Percentiles rank a stretch among this genome's conserved stretches.
These are phyloP conservation scores for Eutrema salsugineum DNA, from an alignment of 441 rosid genomes.

Conservation along the genomic window DNA sequence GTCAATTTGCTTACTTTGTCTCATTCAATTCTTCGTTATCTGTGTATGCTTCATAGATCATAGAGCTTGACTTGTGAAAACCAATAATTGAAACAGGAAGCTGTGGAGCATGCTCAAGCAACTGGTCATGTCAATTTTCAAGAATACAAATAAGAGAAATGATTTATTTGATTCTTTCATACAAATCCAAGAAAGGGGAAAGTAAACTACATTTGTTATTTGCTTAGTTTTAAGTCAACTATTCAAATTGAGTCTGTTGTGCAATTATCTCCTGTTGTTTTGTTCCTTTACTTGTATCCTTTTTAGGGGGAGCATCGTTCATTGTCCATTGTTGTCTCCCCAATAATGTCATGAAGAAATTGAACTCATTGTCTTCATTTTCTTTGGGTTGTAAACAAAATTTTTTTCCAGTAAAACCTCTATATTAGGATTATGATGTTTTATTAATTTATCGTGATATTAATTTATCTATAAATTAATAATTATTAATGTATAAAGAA, in stretches of 20 bases:
- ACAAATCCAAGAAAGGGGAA: not conserved
- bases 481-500: too few relatives aligned
- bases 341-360: slow-evolving; percentile 3
- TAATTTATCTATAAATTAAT: too few relatives aligned
- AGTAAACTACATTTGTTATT: not conserved
- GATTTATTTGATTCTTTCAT: slow-evolving; percentile 2
- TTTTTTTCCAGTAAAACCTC: too few relatives aligned
- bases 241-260: slow-evolving; percentile 15
- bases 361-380: not conserved
- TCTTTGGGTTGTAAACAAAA: not conserved
- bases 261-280: slow-evolving; percentile 8
- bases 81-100: slow-evolving; percentile 49
- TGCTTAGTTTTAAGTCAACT: not conserved
- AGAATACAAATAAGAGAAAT: slow-evolving; percentile 57
- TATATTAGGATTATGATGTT: too few relatives aligned
- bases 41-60: not conserved
- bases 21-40: not conserved
- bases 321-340: slow-evolving; percentile 3
- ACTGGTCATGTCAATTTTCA: slow-evolving; percentile 93
- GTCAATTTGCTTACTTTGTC: slow-evolving; percentile 28
- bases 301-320: not conserved
- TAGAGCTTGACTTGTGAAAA: not conserved
- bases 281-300: not conserved
- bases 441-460: too few relatives aligned
- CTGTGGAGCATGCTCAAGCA: slow-evolving; percentile 88